phyloP scores from a whole-genome alignment of 306 rosid genomes.

The Morella rubra region DNA sequence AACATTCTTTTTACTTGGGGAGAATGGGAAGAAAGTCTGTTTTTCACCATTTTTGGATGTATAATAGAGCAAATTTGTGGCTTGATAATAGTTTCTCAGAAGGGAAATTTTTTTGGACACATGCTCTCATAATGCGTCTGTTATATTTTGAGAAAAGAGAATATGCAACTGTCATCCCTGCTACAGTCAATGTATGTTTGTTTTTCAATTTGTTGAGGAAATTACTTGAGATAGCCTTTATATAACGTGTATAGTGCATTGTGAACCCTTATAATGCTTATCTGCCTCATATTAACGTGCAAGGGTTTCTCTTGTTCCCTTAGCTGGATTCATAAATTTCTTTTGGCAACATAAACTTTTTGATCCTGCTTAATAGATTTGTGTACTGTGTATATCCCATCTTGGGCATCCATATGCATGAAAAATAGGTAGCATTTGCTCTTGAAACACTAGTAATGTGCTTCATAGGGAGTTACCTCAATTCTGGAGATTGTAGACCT shows the following conservation, averaged over 20 bases:
- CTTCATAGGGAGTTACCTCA: neutral
- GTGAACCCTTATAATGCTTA: neutral
- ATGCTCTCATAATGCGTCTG: neutral
- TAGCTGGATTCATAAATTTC: neutral
- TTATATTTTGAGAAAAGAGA: conserved; percentile 43
- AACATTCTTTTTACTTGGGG: too few relatives aligned
- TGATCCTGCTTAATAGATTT: neutral
- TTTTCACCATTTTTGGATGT: neutral
- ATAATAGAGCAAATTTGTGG: neutral
- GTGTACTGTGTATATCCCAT: neutral
- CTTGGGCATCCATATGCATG: neutral
- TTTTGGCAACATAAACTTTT: neutral
- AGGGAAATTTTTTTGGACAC: neutral
- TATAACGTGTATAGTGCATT: neutral
- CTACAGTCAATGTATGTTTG: conserved; percentile 54
- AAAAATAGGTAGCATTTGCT: too few relatives aligned
- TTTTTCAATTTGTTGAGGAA: conserved; percentile 8
- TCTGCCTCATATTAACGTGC: neutral
- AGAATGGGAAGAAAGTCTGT: neutral
- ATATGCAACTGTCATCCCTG: conserved; percentile 81
- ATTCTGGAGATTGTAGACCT: neutral
- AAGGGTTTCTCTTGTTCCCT: neutral
- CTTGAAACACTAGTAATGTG: neutral
- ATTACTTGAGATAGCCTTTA: neutral
- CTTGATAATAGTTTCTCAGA: neutral